These are phyloP conservation scores for Cadophora gregata DNA, from an alignment of 2,329 filamentous ascomycete genomes.

Conservation along the genomic window DNA sequence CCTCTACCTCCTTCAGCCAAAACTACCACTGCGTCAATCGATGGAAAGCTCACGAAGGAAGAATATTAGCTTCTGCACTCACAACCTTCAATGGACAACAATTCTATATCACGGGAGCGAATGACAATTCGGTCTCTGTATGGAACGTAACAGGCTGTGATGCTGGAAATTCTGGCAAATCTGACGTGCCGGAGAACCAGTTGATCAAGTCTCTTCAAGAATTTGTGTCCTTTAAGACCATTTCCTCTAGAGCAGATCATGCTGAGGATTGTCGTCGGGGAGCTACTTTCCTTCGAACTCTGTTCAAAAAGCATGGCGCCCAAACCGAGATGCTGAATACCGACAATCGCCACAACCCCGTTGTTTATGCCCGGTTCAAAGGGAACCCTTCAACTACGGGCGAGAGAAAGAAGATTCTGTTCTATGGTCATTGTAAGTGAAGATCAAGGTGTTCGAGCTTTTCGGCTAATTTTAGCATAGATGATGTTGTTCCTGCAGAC, in stretches of 20 bases:
- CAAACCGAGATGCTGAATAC: constrained; percentile 90
- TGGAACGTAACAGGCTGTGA: constrained; percentile 72
- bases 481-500: constrained; percentile 94
- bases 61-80: constrained; percentile 84
- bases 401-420: constrained; percentile 83
- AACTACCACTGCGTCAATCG: constrained; percentile 81
- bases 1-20: constrained; percentile 64
- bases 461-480: constrained; percentile 26
- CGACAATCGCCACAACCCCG: constrained; percentile 77
- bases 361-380: constrained; percentile 89
- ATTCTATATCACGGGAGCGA: constrained; percentile 94
- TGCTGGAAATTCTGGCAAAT: constrained; percentile 31
- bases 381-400: constrained; percentile 71
- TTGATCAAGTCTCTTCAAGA: constrained; percentile 77
- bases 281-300: constrained; percentile 84
- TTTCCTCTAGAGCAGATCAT: constrained; percentile 86
- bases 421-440: constrained; percentile 83
- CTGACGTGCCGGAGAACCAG: constrained; percentile 54
- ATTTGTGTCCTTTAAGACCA: constrained; percentile 89
- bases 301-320: constrained; percentile 92
- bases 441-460: background rate
- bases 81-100: constrained; percentile 72
- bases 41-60: constrained; percentile 85
- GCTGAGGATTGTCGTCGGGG: constrained; percentile 91
- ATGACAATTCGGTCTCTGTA: constrained; percentile 86